Base-by-base conservation (phyloP, 2,329 filamentous ascomycete species). In the Fusarium sp. region DNA sequence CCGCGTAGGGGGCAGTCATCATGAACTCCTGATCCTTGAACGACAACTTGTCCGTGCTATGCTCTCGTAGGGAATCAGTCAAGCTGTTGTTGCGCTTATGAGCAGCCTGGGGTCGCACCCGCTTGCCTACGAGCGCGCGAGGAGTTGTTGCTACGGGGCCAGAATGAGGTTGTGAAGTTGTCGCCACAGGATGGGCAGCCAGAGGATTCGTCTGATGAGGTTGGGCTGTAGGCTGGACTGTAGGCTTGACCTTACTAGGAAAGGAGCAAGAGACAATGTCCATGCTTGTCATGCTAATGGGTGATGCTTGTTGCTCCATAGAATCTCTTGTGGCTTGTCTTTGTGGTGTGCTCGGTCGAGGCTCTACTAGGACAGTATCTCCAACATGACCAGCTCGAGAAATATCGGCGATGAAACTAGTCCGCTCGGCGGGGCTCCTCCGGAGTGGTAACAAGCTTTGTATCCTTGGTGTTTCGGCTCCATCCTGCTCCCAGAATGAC, bases 11-110 rank as follows among this genome's bases (percentile, higher is more conserved):
- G 23, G 90, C 83, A 12, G 89, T 85, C 67, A 90, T 84, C 16
- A 89, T 79, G 18, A 90, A 80, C 61, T 90, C 88, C 6, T 84
- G 81, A 23, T 86, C 86, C 67, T 86, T 87, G 67, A 84, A 83
- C 4, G 84, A 77, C 6, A 84, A 76, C 62, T 83, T 86, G 46
- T 88, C 86, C 8, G 79, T 79, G 23, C 78, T 88, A 80, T 82
- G 90, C 79, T 96, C 92, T 71, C 93, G 85, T 53, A 95, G 79
- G 2, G 94, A 95, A 80, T 98, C 93, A 0, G 92, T 93, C 73
- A 96, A 91, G 77, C 94, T 98, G 51, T 91, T 93, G 76, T 93
- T 97, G 23, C 94, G 90, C 79, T 93, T 94, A 79, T 97, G 94
- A 4, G 73, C 48, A 19, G 83, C 78, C 67, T 81, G 79, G 21